phyloP scores from a whole-genome alignment of 805 yeast species.

The Zygotorulaspora chibaensis region DNA sequence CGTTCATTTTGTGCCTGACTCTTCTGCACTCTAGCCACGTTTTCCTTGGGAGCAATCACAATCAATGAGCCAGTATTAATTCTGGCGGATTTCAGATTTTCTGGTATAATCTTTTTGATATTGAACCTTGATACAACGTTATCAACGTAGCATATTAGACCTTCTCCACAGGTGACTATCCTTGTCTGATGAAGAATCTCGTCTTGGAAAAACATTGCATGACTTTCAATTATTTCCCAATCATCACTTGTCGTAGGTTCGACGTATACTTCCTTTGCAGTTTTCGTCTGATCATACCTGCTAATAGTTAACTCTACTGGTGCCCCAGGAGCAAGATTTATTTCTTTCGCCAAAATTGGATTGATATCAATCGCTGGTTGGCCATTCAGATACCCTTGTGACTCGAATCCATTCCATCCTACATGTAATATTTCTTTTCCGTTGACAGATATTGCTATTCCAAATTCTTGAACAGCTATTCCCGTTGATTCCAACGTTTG shows the following conservation, averaged over 20 bases:
- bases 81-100: constrained; percentile 41
- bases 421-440: constrained; percentile 11
- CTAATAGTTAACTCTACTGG: constrained; percentile 14
- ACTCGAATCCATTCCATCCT: constrained; percentile 32
- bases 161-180: constrained; percentile 57
- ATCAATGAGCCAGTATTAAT: constrained; percentile 64
- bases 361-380: constrained; percentile 20
- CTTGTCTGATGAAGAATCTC: constrained; percentile 75
- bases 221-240: constrained; percentile 86
- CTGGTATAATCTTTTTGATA: constrained; percentile 46
- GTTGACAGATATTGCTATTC: constrained; percentile 12
- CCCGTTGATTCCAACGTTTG: constrained; percentile 19
- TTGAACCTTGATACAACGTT: constrained; percentile 54
- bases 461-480: constrained; percentile 26
- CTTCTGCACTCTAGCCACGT: constrained; percentile 31
- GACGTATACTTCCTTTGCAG: constrained; percentile 57
- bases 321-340: constrained; percentile 8
- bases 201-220: constrained; percentile 72
- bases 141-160: constrained; percentile 66
- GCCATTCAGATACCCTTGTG: constrained; percentile 15
- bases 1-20: constrained; percentile 22
- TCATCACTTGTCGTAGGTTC: constrained; percentile 77
- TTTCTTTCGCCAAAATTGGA: constrained; percentile 22
- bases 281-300: constrained; percentile 10
- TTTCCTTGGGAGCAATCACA: constrained; percentile 67